Conservation (phyloP, 805 yeast species). For the Danielia reshetovae region DNA sequence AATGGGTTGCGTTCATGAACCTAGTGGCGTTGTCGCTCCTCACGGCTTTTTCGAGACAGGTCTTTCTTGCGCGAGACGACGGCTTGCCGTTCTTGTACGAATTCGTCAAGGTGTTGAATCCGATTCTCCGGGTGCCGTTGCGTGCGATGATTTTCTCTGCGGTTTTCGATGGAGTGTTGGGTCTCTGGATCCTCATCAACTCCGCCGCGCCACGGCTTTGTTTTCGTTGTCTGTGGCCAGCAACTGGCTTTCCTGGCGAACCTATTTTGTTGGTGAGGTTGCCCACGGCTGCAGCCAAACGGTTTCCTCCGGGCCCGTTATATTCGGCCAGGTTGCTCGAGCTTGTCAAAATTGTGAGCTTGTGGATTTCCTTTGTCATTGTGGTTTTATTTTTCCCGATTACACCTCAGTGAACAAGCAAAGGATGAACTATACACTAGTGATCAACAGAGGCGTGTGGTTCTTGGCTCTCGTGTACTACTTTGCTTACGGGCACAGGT, state of each 20-base stretch:
- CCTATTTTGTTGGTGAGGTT: slow-evolving; percentile 32
- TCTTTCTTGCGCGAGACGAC: slow-evolving; percentile 72
- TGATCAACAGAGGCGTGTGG: slow-evolving; percentile 61
- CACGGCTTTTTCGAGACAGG: slow-evolving; percentile 62
- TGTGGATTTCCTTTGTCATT: slow-evolving; percentile 51
- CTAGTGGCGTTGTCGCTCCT: slow-evolving; percentile 36
- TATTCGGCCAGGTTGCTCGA: slow-evolving; percentile 50
- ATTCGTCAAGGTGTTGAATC: slow-evolving; percentile 45
- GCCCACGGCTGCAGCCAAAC: slow-evolving; percentile 41
- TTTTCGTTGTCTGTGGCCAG: slow-evolving; percentile 5
- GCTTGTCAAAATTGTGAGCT: slow-evolving; percentile 40
- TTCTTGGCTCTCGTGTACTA: slow-evolving; percentile 48
- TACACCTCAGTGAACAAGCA: slow-evolving; percentile 32
- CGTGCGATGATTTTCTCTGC: slow-evolving; percentile 39
- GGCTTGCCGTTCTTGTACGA: slow-evolving; percentile 51
- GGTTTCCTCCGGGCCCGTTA: slow-evolving; percentile 62
- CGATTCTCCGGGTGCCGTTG: slow-evolving; percentile 53
- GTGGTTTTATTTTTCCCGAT: slow-evolving; percentile 60
- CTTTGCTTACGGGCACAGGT: slow-evolving; percentile 45
- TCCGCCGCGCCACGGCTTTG: slow-evolving; percentile 6
- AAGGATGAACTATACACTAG: slow-evolving; percentile 66
- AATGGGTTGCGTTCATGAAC: slow-evolving; percentile 14
- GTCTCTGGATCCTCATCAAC: slow-evolving; percentile 4
- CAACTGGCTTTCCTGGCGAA: slow-evolving; percentile 5
- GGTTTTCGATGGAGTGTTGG: slow-evolving; percentile 2